Evolutionary conservation across 495 filamentous ascomycete genomes (phyloP).

Genomic region (Talaromyces liani): DNA sequence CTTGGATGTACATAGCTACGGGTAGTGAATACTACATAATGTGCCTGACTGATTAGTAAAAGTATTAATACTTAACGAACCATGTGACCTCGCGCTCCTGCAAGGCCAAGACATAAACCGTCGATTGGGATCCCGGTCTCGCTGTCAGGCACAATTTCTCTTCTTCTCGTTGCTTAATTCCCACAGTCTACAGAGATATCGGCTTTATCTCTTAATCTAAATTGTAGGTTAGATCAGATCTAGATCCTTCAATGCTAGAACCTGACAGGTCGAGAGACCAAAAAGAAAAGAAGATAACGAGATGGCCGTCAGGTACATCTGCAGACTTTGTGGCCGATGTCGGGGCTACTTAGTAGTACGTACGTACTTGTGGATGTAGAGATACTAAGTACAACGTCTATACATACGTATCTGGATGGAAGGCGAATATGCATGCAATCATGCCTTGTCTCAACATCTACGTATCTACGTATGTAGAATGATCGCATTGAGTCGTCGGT

Average conservation of each 20-base stretch:
- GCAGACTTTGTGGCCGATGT: neutral
- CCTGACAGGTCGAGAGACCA: neutral
- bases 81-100: neutral
- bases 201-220: neutral
- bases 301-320: neutral
- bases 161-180: neutral
- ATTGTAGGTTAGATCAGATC: neutral
- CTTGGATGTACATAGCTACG: neutral
- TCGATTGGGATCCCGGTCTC: neutral
- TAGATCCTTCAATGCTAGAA: neutral
- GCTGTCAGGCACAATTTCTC: neutral
- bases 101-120: neutral
- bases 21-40: neutral
- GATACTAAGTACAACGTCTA: neutral
- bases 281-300: neutral
- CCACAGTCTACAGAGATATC: neutral
- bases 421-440: constrained; percentile 4
- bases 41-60: neutral
- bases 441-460: neutral
- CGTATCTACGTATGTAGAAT: neutral
- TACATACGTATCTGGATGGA: neutral
- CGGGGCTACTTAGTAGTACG: neutral
- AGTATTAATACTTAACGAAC: neutral
- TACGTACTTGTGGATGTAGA: neutral
- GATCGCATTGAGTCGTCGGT: neutral